phyloP scores from a whole-genome alignment of 495 filamentous ascomycete genomes.

The Daldinia loculata region DNA sequence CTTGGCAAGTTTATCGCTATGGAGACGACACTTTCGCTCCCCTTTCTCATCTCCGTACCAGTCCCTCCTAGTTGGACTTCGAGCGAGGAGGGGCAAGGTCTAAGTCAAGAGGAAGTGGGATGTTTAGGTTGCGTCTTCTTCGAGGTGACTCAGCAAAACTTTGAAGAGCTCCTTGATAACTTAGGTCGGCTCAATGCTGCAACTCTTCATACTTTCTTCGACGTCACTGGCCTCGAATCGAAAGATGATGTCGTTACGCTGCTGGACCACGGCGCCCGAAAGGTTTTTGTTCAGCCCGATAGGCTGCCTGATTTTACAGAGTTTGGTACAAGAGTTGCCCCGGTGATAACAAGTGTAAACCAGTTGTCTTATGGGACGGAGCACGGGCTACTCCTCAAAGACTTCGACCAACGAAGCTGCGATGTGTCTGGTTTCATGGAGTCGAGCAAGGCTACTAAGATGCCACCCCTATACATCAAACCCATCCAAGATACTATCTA shows the following conservation, averaged over 20 bases:
- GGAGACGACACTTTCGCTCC: conserved; percentile 64
- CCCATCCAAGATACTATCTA: conserved; percentile 55
- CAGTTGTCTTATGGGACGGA: conserved; percentile 47
- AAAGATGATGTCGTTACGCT: conserved; percentile 77
- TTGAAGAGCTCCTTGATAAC: conserved; percentile 70
- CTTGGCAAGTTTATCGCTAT: conserved; percentile 45
- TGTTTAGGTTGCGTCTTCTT: conserved; percentile 82
- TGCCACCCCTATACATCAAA: conserved; percentile 57
- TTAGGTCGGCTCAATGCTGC: conserved; percentile 69
- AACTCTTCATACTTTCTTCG: conserved; percentile 74
- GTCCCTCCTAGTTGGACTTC: conserved; percentile 61
- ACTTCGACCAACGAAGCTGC: conserved; percentile 53
- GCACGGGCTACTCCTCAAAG: conserved; percentile 55
- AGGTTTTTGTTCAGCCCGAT: conserved; percentile 79
- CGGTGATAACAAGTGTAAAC: conserved; percentile 47
- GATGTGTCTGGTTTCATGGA: conserved; percentile 55
- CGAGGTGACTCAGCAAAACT: conserved; percentile 63
- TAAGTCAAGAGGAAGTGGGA: conserved; percentile 74
- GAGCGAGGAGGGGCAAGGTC: conserved; percentile 55
- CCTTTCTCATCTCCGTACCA: conserved; percentile 67
- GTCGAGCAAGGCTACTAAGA: conserved; percentile 56
- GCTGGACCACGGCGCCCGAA: conserved; percentile 86
- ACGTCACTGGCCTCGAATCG: conserved; percentile 74
- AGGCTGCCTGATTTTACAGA: conserved; percentile 60
- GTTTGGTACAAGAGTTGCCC: conserved; percentile 56